Evolutionary conservation across 129 eudicot genomes (phyloP), one percentile per base, ranked within the genome.

Genomic region (Escallonia herrerae): DNA sequence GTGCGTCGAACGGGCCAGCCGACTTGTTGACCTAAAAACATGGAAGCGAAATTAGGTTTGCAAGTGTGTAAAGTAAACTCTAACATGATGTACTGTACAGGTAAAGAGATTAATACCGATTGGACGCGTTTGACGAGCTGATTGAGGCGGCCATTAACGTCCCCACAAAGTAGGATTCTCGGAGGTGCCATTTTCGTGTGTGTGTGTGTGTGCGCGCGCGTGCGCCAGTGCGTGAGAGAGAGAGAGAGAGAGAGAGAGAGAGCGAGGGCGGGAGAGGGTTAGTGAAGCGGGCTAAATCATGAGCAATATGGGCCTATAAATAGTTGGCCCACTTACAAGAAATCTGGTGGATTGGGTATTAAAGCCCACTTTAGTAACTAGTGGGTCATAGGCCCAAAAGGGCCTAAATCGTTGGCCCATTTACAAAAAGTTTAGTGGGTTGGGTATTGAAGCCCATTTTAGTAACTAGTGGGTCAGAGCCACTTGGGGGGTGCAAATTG

Each of bases 1-100:
- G 70, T 2, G 96, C 96, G 52, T 89, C 96, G 72, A 93, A 93
- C 2, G 99, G 96, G 58, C 99, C 99, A 0, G 95, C 82, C 63
- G 99, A 86, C 78, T 93, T 93, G 46, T 83, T 93, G 53, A 93
- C 98, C 97, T 90, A 83, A 52, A 75, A 63, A 5, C 42, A 7
- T 52, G 61, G 52, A 43, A 56, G 5, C 10, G 43, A 68, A 22
- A 22, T 22, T 1, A 22, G 33, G 1, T 22, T 22, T 22, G 49
- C 45, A 37, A 39, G 65, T 43, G 50, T 5, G 39, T 7, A 9
- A 49, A 40, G 9, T 6, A 64, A 44, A 59, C 54, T 40, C 54
- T 11, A 61, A 45, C 13, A 53, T 3, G 12, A 7, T 15, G 8
- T 51, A 13, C 41, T 0, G 44, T 22, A 50, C 48, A 12, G 39